Percentiles rank a stretch among this genome's conserved stretches.
Conservation (phyloP, 768 basidiomycete genomes). For the Suillus fuscotomentosus region DNA sequence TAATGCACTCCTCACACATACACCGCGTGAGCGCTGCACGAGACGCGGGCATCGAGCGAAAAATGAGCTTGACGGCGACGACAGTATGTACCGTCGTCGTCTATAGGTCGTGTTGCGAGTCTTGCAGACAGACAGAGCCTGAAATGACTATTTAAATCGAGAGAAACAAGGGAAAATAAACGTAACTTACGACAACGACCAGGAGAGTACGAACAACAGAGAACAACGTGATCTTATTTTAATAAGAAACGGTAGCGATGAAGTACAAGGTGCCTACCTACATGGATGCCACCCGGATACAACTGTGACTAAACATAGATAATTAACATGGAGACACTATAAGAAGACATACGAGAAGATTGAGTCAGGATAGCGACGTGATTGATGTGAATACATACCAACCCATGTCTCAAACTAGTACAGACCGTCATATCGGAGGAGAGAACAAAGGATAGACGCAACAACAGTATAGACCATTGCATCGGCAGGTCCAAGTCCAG, state of each 20-base stretch:
- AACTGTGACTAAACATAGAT: no score
- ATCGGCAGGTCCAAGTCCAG: no score
- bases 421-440: no score
- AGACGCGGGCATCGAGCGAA: not conserved
- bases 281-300: not conserved
- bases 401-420: no score
- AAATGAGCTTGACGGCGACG: not conserved
- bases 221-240: not conserved
- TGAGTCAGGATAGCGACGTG: no score
- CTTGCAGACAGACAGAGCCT: not conserved
- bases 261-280: not conserved
- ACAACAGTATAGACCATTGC: no score
- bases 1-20: not conserved
- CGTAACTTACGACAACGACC: not conserved
- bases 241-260: not conserved
- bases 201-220: not conserved
- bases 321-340: no score
- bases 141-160: not conserved
- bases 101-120: not conserved
- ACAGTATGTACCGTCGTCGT: not conserved
- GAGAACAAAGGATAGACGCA: no score
- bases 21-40: not conserved
- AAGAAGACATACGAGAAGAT: no score
- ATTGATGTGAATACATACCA: no score
- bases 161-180: not conserved